These are phyloP conservation scores for Lactarius deliciosus DNA, from an alignment of 768 basidiomycete species.

Conservation along the genomic window DNA sequence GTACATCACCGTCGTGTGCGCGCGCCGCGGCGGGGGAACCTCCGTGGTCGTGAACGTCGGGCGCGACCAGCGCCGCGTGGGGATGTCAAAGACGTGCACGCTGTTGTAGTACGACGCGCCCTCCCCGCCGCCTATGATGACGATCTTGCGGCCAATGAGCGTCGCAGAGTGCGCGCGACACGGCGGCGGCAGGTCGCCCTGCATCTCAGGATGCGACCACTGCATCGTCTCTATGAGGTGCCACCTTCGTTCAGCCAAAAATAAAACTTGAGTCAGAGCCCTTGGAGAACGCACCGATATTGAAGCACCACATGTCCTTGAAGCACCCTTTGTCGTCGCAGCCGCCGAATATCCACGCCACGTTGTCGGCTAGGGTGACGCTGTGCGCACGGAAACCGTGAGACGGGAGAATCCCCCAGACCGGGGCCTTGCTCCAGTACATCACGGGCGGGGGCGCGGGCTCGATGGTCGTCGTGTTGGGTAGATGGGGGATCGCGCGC, in stretches of 20 bases:
- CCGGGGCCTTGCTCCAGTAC: constrained; percentile 86
- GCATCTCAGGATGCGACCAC: constrained; percentile 76
- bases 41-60: constrained; percentile 39
- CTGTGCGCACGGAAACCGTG: constrained; percentile 79
- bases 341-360: constrained; percentile 88
- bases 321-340: constrained; percentile 78
- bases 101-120: constrained; percentile 80
- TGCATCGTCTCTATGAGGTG: constrained; percentile 71
- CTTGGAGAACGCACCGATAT: constrained; percentile 55
- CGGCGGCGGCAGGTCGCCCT: constrained; percentile 78
- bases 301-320: constrained; percentile 80
- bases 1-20: constrained; percentile 82
- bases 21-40: constrained; percentile 60
- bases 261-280: not conserved
- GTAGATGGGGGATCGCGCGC: constrained; percentile 56
- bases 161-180: constrained; percentile 89
- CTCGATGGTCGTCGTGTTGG: constrained; percentile 58
- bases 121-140: constrained; percentile 86
- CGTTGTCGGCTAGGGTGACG: constrained; percentile 77
- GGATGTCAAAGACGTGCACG: constrained; percentile 80
- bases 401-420: constrained; percentile 66
- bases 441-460: constrained; percentile 69
- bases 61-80: constrained; percentile 61
- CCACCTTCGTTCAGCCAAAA: not conserved
- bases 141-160: constrained; percentile 73